Evolutionary conservation across 1,284 basidiomycete genomes (phyloP).

Genomic region (Rhizoctonia solani): DNA sequence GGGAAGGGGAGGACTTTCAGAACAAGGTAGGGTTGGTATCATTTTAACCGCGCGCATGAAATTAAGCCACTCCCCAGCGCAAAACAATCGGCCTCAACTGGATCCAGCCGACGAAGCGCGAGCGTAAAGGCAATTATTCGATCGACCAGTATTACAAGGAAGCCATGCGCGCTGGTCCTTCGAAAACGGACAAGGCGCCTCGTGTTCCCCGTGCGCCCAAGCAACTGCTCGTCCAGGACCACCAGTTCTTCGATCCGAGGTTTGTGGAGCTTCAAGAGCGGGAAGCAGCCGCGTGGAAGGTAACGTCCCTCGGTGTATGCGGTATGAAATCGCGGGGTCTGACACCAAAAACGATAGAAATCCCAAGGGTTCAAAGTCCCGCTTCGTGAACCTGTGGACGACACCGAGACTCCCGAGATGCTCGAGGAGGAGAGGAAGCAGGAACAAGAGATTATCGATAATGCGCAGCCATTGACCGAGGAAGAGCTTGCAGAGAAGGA

Average conservation of each 20-base stretch:
- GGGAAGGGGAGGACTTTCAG: conserved; percentile 96
- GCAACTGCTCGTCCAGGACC: conserved; percentile 90
- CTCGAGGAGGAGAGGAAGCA: conserved; percentile 80
- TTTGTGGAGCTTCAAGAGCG: conserved; percentile 86
- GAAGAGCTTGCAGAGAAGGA: conserved; percentile 84
- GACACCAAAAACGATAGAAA: conserved; percentile 16
- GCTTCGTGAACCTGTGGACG: conserved; percentile 66
- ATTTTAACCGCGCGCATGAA: conserved; percentile 2
- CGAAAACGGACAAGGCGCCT: conserved; percentile 80
- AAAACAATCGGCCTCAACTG: conserved; percentile 78
- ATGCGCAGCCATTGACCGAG: conserved; percentile 83
- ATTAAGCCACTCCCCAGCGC: conserved; percentile 50
- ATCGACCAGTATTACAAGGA: conserved; percentile 95
- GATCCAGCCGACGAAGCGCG: conserved; percentile 92
- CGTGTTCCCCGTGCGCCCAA: conserved; percentile 89
- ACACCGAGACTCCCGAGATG: conserved; percentile 80
- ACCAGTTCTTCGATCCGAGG: conserved; percentile 93
- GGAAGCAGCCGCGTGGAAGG: conserved; percentile 83
- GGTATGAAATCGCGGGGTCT: not conserved
- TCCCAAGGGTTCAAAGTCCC: conserved; percentile 46
- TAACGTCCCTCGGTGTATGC: conserved; percentile 43
- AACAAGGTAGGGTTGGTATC: conserved; percentile 63
- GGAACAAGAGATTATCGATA: conserved; percentile 88
- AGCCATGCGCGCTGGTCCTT: conserved; percentile 77
- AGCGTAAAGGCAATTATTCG: conserved; percentile 94